Base-by-base conservation (phyloP, 352 stramenopile species). In the Phytophthora melonis region DNA sequence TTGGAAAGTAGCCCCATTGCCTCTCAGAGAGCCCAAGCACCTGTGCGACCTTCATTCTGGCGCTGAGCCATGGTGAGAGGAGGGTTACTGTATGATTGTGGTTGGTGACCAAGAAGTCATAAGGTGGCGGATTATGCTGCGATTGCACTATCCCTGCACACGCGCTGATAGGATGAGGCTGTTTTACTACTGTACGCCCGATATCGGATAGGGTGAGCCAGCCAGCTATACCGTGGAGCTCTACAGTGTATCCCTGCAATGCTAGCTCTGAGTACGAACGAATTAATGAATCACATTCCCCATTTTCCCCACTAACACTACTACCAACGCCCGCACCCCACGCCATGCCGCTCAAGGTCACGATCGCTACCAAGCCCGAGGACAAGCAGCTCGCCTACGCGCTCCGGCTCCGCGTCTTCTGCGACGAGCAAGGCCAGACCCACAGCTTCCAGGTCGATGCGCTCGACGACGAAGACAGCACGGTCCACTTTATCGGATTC, bases 401-500 rank as follows among this genome's bases (percentile, higher is more conserved):
- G 14, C 21, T 65, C 25, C 41, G 58, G 8, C 58, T 65, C 14
- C 43, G 43, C 1, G 58, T 65, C 18, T 56, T 65, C 18, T 57
- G 43, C 18, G 58, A 65, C 18, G 58, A 65, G 21, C 23, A 65
- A 21, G 58, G 58, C 53, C 25, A 57, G 23, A 58, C 58, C 23
- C 58, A n/a, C 14, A 47, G 45, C 16, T 8, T 65, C 23, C 43
- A 65, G 36, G 14, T 65, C 18, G 43, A 65, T 43, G 58, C 56
- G n/a, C 41, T 57, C 27, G 58, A 65, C 43, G 25, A 56, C 43
- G 43, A 65, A 25, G 43, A 47, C 25, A 32, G 43, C n/a, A 56
- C 58, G 18, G 47, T 47, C 45, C 58, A 65, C 58, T 65, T 65
- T 16, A 56, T 57, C 25, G 58, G 58, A 57, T 23, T 57, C 21